These are phyloP conservation scores for Nannochloropsis gaditana DNA, from an alignment of 108 stramenopile species.

Conservation along the genomic window DNA sequence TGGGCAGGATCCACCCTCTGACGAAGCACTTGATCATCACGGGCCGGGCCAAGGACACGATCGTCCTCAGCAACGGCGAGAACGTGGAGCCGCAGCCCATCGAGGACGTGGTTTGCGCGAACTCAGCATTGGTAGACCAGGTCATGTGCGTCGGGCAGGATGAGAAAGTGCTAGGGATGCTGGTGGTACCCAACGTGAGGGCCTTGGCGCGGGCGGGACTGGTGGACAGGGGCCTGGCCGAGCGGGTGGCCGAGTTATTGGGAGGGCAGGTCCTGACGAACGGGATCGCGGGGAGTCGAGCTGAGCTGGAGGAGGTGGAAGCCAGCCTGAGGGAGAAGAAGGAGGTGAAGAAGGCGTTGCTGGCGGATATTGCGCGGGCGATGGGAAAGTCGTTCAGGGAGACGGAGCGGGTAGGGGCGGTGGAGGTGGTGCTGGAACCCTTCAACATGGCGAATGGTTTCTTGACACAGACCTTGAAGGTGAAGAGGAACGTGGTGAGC, in stretches of 20 bases:
- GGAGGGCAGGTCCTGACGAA: constrained; percentile 35
- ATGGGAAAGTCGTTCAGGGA: constrained; percentile 35
- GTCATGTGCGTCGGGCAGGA: constrained; percentile 86
- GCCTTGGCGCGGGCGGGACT: constrained; percentile 64
- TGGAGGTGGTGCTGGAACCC: constrained; percentile 76
- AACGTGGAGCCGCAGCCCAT: constrained; percentile 64
- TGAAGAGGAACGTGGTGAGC: constrained; percentile 74
- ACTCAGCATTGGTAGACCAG: constrained; percentile 74
- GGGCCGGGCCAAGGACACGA: constrained; percentile 82
- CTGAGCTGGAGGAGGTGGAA: constrained; percentile 59
- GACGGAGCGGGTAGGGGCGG: constrained; percentile 36
- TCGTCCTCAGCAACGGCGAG: constrained; percentile 82
- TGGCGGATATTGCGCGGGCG: constrained; percentile 52
- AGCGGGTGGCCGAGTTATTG: constrained; percentile 48
- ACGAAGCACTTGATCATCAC: constrained; percentile 80
- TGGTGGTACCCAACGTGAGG: constrained; percentile 67
- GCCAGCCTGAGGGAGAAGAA: constrained; percentile 48
- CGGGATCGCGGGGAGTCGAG: constrained; percentile 46
- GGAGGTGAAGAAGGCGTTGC: constrained; percentile 51
- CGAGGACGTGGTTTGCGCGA: constrained; percentile 53
- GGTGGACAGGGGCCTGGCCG: constrained; percentile 51
- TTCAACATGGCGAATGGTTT: constrained; percentile 89
- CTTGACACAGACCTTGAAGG: constrained; percentile 87
- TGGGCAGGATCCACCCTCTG: constrained; percentile 72
- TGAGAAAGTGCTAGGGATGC: constrained; percentile 67